Evolutionary conservation across 306 rosid genomes (phyloP).

Genomic region (Quercus robur): DNA sequence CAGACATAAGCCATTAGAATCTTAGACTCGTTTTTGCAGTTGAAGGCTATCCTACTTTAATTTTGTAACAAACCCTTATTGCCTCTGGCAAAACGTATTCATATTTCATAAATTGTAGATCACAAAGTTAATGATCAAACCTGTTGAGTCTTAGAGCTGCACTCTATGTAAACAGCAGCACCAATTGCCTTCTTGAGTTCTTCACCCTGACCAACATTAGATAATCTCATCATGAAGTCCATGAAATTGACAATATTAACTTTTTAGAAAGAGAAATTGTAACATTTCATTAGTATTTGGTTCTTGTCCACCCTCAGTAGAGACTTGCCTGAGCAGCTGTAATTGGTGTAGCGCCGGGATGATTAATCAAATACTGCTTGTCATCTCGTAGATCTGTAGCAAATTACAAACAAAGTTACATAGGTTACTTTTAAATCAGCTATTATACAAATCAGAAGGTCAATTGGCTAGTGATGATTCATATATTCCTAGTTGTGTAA

Average conservation of each 20-base stretch:
- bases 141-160: constrained; percentile 98
- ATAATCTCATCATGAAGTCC: background rate
- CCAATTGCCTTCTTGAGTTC: constrained; percentile 91
- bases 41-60: background rate
- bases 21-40: background rate
- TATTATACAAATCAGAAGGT: too few relatives aligned
- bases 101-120: background rate
- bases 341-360: constrained; percentile 46
- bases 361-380: constrained; percentile 38
- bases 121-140: constrained; percentile 21
- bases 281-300: too few relatives aligned
- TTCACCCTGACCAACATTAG: constrained; percentile 66
- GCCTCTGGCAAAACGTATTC: background rate
- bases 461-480: background rate
- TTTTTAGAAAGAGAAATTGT: too few relatives aligned
- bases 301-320: background rate
- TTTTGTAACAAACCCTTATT: background rate
- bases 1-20: too few relatives aligned
- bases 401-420: background rate
- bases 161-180: constrained; percentile 84
- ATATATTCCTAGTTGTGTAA: background rate
- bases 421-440: background rate
- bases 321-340: constrained; percentile 39
- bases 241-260: background rate
- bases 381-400: constrained; percentile 42